Conservation (phyloP, 257 asterid species). For the Marsdenia floribunda region DNA sequence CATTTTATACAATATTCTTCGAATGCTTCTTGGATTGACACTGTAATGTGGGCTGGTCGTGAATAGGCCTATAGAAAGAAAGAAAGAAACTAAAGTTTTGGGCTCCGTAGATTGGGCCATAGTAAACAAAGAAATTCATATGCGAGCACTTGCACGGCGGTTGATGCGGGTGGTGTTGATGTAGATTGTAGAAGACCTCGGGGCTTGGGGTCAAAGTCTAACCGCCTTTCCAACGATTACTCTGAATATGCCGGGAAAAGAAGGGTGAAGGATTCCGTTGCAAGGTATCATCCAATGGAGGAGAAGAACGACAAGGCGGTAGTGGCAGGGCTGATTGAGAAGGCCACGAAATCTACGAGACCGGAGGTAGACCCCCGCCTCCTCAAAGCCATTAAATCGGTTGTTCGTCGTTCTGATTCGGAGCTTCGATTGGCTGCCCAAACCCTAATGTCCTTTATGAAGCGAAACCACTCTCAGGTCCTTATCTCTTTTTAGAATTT, state of each 20-base stretch:
- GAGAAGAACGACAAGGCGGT: constrained; percentile 17
- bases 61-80: too few relatives aligned
- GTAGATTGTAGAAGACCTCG: background rate
- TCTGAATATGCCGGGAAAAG: background rate
- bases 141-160: too few relatives aligned
- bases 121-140: too few relatives aligned
- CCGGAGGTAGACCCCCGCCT: constrained; percentile 77
- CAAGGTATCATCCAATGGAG: background rate
- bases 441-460: constrained; percentile 79
- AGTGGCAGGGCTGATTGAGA: constrained; percentile 50
- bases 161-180: too few relatives aligned
- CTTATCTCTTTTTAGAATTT: background rate
- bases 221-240: background rate
- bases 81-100: too few relatives aligned
- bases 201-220: background rate
- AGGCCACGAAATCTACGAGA: constrained; percentile 63
- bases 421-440: constrained; percentile 73
- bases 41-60: too few relatives aligned
- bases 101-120: too few relatives aligned
- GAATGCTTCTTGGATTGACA: too few relatives aligned
- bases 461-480: constrained; percentile 92
- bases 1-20: too few relatives aligned
- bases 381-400: constrained; percentile 78
- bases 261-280: constrained; percentile 12
- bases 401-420: constrained; percentile 68